Percentiles rank a stretch among this genome's conserved stretches.
Conservation (phyloP, 2,329 filamentous ascomycete genomes). For the Talaromyces verruculosus region DNA sequence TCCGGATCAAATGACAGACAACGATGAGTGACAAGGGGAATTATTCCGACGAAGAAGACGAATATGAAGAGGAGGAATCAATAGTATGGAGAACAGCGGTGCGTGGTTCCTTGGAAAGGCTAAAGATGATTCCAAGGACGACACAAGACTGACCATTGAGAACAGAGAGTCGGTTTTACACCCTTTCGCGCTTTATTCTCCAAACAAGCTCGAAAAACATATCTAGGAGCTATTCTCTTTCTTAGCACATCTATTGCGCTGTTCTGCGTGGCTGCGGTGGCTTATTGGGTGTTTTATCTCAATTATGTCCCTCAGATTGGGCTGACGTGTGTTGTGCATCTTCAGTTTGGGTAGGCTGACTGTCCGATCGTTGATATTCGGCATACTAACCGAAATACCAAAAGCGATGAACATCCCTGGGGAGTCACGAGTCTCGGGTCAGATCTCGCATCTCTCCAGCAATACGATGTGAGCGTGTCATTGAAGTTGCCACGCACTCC, state of each 20-base stretch:
- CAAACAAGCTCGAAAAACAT: constrained; percentile 62
- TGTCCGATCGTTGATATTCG: constrained; percentile 13
- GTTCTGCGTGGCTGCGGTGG: constrained; percentile 57
- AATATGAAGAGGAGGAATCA: constrained; percentile 15
- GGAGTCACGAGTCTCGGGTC: constrained; percentile 52
- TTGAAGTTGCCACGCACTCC: constrained; percentile 77
- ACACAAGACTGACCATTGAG: constrained; percentile 4
- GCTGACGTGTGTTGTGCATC: constrained; percentile 61
- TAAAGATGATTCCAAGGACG: not conserved
- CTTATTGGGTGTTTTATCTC: constrained; percentile 68
- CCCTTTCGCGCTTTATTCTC: constrained; percentile 60
- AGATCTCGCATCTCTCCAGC: constrained; percentile 67
- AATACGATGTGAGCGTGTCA: constrained; percentile 78
- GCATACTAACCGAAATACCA: not conserved
- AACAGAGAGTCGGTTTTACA: constrained; percentile 53
- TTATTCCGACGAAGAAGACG: constrained; percentile 9
- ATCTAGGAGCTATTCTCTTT: constrained; percentile 60
- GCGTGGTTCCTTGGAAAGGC: not conserved
- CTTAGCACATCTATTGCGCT: constrained; percentile 55
- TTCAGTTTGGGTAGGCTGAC: constrained; percentile 61
- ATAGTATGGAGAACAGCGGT: constrained; percentile 14
- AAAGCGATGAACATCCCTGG: constrained; percentile 51
- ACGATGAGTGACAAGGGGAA: constrained; percentile 16
- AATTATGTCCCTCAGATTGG: constrained; percentile 67
- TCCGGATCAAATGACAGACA: not conserved